phyloP scores from a whole-genome alignment of 1,284 basidiomycete species.

The Stygiomarasmius scandens region DNA sequence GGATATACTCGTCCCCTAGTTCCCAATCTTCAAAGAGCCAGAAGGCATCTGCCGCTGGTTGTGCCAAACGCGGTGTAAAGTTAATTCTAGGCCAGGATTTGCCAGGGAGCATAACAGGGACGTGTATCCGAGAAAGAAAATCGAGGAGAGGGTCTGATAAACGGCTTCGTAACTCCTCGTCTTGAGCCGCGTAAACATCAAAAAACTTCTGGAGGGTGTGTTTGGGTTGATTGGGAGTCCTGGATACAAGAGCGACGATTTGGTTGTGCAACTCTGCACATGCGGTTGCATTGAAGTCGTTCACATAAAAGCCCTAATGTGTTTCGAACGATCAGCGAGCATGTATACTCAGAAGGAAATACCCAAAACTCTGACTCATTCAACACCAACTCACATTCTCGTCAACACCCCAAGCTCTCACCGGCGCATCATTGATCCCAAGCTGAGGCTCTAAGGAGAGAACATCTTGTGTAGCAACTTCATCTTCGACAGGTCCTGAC shows the following conservation, averaged over 20 bases:
- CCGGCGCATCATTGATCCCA: too few relatives aligned
- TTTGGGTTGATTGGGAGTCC: not conserved
- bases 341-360: too few relatives aligned
- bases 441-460: too few relatives aligned
- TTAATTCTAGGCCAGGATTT: not conserved
- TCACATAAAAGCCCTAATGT: not conserved
- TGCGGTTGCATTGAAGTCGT: not conserved
- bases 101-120: not conserved
- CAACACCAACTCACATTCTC: too few relatives aligned
- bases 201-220: not conserved
- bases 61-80: not conserved
- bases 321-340: too few relatives aligned
- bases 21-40: not conserved
- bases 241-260: not conserved
- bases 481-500: too few relatives aligned
- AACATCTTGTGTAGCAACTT: too few relatives aligned
- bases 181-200: not conserved
- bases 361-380: too few relatives aligned
- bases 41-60: not conserved
- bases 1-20: not conserved
- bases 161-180: not conserved
- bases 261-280: not conserved
- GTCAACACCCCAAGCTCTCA: too few relatives aligned
- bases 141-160: not conserved
- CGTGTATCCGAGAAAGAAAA: not conserved